Conservation (phyloP, 2,329 filamentous ascomycete genomes). For the Fusarium sp. region DNA sequence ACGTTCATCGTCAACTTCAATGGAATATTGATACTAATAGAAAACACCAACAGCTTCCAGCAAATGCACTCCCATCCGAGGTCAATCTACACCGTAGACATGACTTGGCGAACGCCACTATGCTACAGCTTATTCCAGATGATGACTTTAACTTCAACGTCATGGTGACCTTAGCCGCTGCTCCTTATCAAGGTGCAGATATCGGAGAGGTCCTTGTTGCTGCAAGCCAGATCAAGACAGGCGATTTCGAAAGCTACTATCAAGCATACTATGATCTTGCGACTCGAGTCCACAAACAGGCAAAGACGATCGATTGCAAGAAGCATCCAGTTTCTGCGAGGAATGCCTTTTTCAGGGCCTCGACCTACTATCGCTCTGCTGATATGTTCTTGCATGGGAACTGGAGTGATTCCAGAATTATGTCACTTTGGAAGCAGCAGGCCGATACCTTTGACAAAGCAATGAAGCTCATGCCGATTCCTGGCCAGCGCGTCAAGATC, state of each 20-base stretch:
- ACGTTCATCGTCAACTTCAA: not conserved
- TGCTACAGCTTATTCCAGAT: conserved; percentile 2
- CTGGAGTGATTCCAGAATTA: conserved; percentile 55
- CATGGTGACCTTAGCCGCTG: not conserved
- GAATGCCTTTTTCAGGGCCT: conserved; percentile 50
- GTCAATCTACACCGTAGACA: not conserved
- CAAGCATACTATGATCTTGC: conserved; percentile 41
- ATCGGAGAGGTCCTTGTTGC: conserved; percentile 50
- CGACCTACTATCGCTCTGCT: conserved; percentile 57
- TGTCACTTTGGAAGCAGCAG: conserved; percentile 52
- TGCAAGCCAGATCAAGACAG: conserved; percentile 42
- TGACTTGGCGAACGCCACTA: not conserved
- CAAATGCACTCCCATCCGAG: not conserved
- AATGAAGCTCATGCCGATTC: conserved; percentile 49
- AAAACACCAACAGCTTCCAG: not conserved
- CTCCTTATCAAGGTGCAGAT: conserved; percentile 31
- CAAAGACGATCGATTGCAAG: conserved; percentile 27
- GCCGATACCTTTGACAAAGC: conserved; percentile 54
- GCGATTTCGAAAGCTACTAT: conserved; percentile 43
- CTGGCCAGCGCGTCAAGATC: conserved; percentile 52
- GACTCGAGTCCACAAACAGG: conserved; percentile 34
- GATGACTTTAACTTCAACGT: conserved; percentile 24
- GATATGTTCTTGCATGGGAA: conserved; percentile 58
- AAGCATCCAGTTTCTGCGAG: conserved; percentile 45
- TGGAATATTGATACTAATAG: not conserved